Conservation (phyloP, 108 stramenopile species). For the Cyclotella distinguenda region DNA sequence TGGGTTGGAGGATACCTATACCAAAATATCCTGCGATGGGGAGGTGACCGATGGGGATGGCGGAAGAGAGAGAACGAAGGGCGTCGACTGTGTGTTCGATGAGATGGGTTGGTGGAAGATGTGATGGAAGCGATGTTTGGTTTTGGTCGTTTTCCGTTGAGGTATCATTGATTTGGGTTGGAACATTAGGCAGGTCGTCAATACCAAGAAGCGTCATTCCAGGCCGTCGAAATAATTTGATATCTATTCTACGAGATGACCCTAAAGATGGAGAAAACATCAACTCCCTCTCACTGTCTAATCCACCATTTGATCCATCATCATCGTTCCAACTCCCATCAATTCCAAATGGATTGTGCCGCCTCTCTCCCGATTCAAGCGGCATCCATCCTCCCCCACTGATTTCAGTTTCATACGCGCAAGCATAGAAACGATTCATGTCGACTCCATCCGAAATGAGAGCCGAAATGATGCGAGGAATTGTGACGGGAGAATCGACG, state of each 20-base stretch:
- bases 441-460: constrained; percentile 38
- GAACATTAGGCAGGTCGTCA: neutral
- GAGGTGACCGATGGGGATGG: constrained; percentile 23
- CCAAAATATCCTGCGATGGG: constrained; percentile 41
- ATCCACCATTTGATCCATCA: neutral
- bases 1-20: constrained; percentile 40
- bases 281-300: neutral
- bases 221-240: constrained; percentile 36
- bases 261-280: neutral
- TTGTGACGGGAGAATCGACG: neutral
- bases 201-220: neutral
- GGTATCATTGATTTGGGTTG: constrained; percentile 42
- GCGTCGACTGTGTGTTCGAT: constrained; percentile 32
- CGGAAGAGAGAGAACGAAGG: constrained; percentile 17
- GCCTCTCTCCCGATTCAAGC: constrained; percentile 19
- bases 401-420: constrained; percentile 25
- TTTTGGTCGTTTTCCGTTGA: constrained; percentile 26
- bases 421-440: constrained; percentile 33
- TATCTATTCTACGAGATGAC: constrained; percentile 27
- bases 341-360: constrained; percentile 20
- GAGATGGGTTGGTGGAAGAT: neutral
- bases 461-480: constrained; percentile 15
- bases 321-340: constrained; percentile 9
- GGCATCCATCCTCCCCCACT: constrained; percentile 45
- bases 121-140: neutral